Conservation (phyloP, 768 basidiomycete genomes). For the Amanita molliuscula region DNA sequence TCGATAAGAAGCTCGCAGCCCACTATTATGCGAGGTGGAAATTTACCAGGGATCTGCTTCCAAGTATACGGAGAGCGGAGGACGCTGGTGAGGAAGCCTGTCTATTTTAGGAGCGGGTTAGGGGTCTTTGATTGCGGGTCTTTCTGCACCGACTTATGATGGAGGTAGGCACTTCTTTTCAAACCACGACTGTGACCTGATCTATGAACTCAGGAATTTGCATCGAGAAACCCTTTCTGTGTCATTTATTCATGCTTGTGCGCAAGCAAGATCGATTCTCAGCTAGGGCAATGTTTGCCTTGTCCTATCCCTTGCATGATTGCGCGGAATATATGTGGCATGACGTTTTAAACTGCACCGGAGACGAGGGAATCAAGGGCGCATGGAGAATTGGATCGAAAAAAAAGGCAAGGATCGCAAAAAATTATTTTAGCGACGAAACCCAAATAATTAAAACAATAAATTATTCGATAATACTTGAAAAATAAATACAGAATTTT, state of each 20-base stretch:
- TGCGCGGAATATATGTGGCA: conserved; percentile 27
- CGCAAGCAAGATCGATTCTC: conserved; percentile 16
- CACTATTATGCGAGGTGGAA: conserved; percentile 39
- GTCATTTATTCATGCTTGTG: conserved; percentile 25
- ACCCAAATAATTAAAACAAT: too few species aligned
- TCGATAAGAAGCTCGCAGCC: conserved; percentile 31
- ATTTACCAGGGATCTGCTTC: conserved; percentile 36
- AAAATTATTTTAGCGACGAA: background rate
- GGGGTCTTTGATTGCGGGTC: conserved; percentile 25
- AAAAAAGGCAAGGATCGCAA: background rate
- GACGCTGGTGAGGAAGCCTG: conserved; percentile 38
- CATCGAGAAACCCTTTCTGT: conserved; percentile 19
- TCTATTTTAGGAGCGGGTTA: conserved; percentile 27
- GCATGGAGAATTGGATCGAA: conserved; percentile 1
- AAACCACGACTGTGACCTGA: background rate
- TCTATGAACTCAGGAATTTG: conserved; percentile 18
- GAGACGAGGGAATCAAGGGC: background rate
- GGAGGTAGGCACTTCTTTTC: conserved; percentile 23
- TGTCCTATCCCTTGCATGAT: conserved; percentile 19
- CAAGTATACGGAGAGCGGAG: conserved; percentile 30
- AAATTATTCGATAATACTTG: too few species aligned
- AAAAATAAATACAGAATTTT: too few species aligned
- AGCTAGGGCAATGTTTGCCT: conserved; percentile 9
- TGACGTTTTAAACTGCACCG: background rate
- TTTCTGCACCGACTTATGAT: conserved; percentile 35